Evolutionary conservation across 306 rosid genomes (phyloP), one percentile per base, ranked within the genome.

Genomic region (Rosa rugosa): DNA sequence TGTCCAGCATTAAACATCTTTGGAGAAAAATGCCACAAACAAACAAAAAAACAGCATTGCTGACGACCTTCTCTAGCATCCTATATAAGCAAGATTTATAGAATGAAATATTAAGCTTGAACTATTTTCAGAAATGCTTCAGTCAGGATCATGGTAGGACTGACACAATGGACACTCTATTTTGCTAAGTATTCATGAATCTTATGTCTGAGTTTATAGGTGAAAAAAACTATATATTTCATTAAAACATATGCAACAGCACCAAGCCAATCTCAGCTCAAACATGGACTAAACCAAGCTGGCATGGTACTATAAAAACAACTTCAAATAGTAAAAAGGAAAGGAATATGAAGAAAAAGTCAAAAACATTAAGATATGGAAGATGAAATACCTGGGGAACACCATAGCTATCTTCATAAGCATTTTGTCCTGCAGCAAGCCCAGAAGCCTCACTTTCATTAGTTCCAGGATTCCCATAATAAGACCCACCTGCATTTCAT

Each of bases 381-480:
- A 82, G 72, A 69, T 78, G 77, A 85, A 91, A 86, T 80, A 95
- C 99, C 97, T 90, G 98, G 65, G 83, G 50, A 84, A 71, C 82
- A 72, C 82, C 84, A 85, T 93, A 96, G 86, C 93, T 82, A 77
- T 91, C 94, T 87, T 91, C 96, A 80, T 87, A 90, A 72, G 85
- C 80, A 88, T 88, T 95, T 88, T 94, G 99, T 77, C 89, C 97
- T 27, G 73, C 79, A 69, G 86, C 85, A 73, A 74, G 86, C 80
- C 87, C 92, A 77, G 97, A 84, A 78, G 91, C 85, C 68, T 92
- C 97, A 49, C 74, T 91, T 75, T 91, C 94, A 75, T 91, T 89
- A 78, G 83, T 91, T 79, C 85, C 93, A 69, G 89, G 88, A 68
- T 92, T 85, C 73, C 87, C 90, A 86, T 94, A 89, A 80, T 89